Conservation (phyloP, 768 basidiomycete genomes). For the Porphyrellus cyaneotinctus region DNA sequence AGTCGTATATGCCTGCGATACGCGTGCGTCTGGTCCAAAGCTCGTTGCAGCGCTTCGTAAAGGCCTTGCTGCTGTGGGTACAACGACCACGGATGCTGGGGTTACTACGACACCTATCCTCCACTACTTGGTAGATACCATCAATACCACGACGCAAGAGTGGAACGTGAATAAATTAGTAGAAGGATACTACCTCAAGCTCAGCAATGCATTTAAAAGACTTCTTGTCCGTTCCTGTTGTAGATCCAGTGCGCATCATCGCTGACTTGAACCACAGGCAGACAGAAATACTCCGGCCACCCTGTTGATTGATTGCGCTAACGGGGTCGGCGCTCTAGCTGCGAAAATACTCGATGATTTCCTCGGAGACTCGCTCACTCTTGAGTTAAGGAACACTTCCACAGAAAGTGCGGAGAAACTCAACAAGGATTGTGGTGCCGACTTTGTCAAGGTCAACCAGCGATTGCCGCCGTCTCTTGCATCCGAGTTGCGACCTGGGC, state of each 20-base stretch:
- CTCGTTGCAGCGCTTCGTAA: slow-evolving; percentile 78
- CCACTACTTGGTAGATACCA: slow-evolving; percentile 88
- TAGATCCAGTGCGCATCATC: not conserved
- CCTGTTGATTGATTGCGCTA: slow-evolving; percentile 94
- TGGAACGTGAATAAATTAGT: slow-evolving; percentile 77
- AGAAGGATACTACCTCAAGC: slow-evolving; percentile 80
- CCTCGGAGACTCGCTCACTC: slow-evolving; percentile 55
- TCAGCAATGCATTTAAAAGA: slow-evolving; percentile 77
- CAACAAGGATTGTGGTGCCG: slow-evolving; percentile 89
- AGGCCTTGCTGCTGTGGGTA: slow-evolving; percentile 72
- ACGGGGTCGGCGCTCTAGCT: slow-evolving; percentile 86
- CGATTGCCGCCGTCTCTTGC: slow-evolving; percentile 74
- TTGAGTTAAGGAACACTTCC: slow-evolving; percentile 68
- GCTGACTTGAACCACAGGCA: slow-evolving; percentile 37
- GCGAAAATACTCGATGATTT: slow-evolving; percentile 57
- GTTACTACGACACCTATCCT: slow-evolving; percentile 92
- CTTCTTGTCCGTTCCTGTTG: slow-evolving; percentile 62
- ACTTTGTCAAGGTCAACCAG: slow-evolving; percentile 94
- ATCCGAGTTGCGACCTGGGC: slow-evolving; percentile 57
- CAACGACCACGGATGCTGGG: slow-evolving; percentile 69
- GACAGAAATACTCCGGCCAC: slow-evolving; percentile 54
- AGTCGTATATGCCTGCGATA: slow-evolving; percentile 91
- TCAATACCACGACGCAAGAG: slow-evolving; percentile 80
- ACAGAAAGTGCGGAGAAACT: slow-evolving; percentile 64
- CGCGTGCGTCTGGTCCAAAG: slow-evolving; percentile 78